Percentiles rank a stretch among this genome's conserved stretches.
These are phyloP conservation scores for Claviceps purpurea DNA, from an alignment of 2,329 filamentous ascomycete species.

Conservation along the genomic window DNA sequence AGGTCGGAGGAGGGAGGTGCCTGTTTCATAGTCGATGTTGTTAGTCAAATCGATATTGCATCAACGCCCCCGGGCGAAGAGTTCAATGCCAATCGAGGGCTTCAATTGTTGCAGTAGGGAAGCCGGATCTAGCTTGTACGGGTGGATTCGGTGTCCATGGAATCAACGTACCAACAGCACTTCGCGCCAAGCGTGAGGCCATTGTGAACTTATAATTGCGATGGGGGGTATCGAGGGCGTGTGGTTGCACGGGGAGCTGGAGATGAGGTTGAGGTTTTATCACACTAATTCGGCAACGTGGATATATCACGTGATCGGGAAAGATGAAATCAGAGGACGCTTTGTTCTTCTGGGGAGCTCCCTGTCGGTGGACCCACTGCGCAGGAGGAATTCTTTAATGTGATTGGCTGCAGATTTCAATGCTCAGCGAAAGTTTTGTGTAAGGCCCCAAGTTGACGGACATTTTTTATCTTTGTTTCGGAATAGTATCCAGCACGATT, in stretches of 20 bases:
- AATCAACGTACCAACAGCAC: conserved; percentile 69
- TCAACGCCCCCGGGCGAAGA: background rate
- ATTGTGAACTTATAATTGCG: conserved; percentile 56
- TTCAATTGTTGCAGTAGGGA: conserved; percentile 15
- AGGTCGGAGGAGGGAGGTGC: conserved; percentile 82
- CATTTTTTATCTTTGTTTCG: background rate
- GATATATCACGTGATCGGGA: conserved; percentile 21
- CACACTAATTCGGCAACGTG: conserved; percentile 28
- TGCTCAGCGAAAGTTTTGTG: conserved; percentile 2
- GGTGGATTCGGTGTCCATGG: conserved; percentile 1
- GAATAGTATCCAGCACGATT: background rate
- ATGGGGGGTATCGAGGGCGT: conserved; percentile 32
- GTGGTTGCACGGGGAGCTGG: conserved; percentile 31
- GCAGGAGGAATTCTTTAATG: background rate
- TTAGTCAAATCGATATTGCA: background rate
- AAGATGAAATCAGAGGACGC: background rate
- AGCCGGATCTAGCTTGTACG: background rate
- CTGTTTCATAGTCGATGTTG: conserved; percentile 29
- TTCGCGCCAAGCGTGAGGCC: conserved; percentile 95
- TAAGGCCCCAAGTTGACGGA: background rate
- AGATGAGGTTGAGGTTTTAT: conserved; percentile 39
- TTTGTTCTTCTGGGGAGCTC: background rate
- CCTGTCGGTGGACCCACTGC: too few species aligned
- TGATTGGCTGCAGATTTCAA: conserved; percentile 5
- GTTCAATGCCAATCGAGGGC: conserved; percentile 3